A percentile compares a stretch with the other conserved stretches of the same genome.
Conservation (phyloP, 371 early-diverging fungal genomes). For the Mucor plumbeus region DNA sequence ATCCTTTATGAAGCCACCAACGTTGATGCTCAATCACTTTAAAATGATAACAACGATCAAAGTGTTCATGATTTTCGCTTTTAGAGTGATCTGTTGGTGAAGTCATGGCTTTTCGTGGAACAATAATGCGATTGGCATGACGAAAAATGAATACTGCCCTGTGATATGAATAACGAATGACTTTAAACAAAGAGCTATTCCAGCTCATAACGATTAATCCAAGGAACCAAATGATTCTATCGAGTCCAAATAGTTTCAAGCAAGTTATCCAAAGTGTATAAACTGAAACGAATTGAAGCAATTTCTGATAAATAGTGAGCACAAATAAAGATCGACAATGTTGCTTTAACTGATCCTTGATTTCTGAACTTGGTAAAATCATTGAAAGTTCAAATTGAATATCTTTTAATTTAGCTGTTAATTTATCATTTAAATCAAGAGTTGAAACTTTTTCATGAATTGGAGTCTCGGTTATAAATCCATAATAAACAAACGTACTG, state of each 20-base stretch:
- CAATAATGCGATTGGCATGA: constrained; percentile 3
- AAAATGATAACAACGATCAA: constrained; percentile 21
- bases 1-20: constrained; percentile 26
- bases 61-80: not conserved
- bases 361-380: constrained; percentile 11
- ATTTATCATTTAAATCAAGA: not conserved
- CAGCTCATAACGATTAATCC: constrained; percentile 11
- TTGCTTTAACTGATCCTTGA: constrained; percentile 4
- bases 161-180: constrained; percentile 22
- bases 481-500: not conserved
- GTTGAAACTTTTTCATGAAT: not conserved
- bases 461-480: not conserved
- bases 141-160: constrained; percentile 7
- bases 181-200: constrained; percentile 19
- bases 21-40: constrained; percentile 31
- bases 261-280: not conserved
- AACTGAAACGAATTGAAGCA: not conserved
- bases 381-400: constrained; percentile 15
- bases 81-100: not conserved
- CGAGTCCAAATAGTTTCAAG: not conserved
- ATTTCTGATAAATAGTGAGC: not conserved
- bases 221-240: constrained; percentile 21
- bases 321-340: constrained; percentile 14
- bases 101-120: not conserved
- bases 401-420: constrained; percentile 13